Percentiles rank a stretch among this genome's conserved stretches.
phyloP scores from a whole-genome alignment of 768 basidiomycete genomes.

The Cystobasidium ongulense region DNA sequence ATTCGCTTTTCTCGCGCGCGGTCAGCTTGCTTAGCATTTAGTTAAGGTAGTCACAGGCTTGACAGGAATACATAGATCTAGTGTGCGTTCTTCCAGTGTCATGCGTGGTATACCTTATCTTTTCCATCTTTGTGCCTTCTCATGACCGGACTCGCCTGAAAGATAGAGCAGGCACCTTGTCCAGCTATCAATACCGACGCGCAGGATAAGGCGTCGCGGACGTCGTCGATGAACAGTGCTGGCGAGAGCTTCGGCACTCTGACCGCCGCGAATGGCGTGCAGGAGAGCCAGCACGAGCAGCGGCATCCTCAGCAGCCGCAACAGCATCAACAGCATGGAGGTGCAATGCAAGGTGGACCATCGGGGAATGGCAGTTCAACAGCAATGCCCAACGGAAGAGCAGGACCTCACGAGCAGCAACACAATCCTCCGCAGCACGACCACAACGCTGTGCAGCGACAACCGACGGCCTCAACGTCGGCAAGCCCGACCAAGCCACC shows the following conservation, averaged over 20 bases:
- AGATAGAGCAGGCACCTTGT: not conserved
- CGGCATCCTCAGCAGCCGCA: not conserved
- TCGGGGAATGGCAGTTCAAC: slow-evolving; percentile 1
- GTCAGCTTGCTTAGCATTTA: too few relatives aligned
- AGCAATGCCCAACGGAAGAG: not conserved
- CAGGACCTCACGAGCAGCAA: slow-evolving; percentile 17
- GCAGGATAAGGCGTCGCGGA: not conserved
- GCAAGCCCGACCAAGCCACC: not conserved
- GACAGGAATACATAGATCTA: too few relatives aligned
- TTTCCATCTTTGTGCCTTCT: too few relatives aligned
- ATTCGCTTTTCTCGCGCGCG: too few relatives aligned
- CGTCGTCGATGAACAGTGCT: not conserved
- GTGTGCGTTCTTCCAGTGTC: too few relatives aligned
- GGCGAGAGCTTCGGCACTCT: not conserved
- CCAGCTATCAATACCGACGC: not conserved
- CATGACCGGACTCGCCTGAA: not conserved
- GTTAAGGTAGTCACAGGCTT: too few relatives aligned
- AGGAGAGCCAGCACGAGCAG: slow-evolving; percentile 3
- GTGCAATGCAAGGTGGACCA: not conserved
- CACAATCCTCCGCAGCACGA: not conserved
- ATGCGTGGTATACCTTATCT: too few relatives aligned
- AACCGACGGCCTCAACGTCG: slow-evolving; percentile 4
- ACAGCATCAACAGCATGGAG: not conserved
- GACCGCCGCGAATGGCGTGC: not conserved
- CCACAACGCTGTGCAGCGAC: not conserved